Evolutionary conservation across 2,329 filamentous ascomycete genomes (phyloP), one percentile per base, ranked within the genome.

Genomic region (Elsinoe necatrix): DNA sequence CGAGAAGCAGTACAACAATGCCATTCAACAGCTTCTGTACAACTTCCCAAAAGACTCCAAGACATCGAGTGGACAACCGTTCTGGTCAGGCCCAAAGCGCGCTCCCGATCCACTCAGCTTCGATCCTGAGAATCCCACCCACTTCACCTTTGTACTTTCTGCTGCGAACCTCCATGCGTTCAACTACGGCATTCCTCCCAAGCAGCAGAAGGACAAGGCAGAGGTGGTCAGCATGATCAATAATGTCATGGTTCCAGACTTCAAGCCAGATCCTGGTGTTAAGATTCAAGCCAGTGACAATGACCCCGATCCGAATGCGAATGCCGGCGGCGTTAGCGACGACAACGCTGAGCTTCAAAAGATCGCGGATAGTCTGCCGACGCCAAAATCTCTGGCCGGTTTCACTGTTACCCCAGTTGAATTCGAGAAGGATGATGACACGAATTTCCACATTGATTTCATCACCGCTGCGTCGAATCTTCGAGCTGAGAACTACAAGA

Each of bases 71-170:
- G 93, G 93, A 29, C 87, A 91, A 61, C 87, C 83, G 1, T 98
- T 98, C 80, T 98, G 93, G 93, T 97, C 93, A 27, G 92, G 93
- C 9, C 93, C 93, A 50, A 98, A 98, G 82, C 89, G 93, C 67
- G 93, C 93, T 11, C 93, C 93, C 4, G 89, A 95, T 61, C 81
- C 92, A 61, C 78, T 97, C 68, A 91, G 88, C 70, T 98, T 98
- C 63, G 88, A 96, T 65, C 73, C 85, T 47, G 80, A 84, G 59
- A 93, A 96, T 72, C 78, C 84, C 9, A 93, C 89, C 20, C 93
- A 98, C 73, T 85, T 92, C 67, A 83, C 81, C 35, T 98, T 96
- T 69, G 78, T 98, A 56, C 82, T 95, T 60, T 84, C 93, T 16
- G 93, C 84, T 6, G 90, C 93, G 34, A 93, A 95, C 68, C 80